Base-by-base conservation (phyloP, 2,329 filamentous ascomycete genomes). In the Harringtonia aguacate region DNA sequence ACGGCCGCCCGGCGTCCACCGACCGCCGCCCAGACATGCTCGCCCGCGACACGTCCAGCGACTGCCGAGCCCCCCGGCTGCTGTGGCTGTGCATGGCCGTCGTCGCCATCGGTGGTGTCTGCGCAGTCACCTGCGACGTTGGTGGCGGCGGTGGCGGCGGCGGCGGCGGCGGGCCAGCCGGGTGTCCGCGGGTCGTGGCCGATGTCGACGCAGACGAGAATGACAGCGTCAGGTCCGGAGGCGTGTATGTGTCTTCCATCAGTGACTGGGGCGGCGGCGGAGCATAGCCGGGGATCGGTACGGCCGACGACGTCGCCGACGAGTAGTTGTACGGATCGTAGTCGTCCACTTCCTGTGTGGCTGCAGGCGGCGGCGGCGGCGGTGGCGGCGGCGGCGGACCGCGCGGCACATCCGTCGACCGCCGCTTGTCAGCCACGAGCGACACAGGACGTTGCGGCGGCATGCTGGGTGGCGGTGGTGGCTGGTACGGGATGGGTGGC, bases 1-100 rank as follows among this genome's bases (percentile, higher is more conserved):
- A 83, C 18, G 86, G 81, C 38, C 90, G 78, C 33, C 74, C 63
- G 45, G 84, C 68, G 52, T 98, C 92, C 62, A 85, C 77, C 4
- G 88, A 95, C 33, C 75, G 63, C 37, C 73, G 65, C 14, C 56
- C 61, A n/a, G 59, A 58, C 13, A 70, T 63, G 43, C 43, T 46
- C 31, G 56, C 63, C 47, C 82, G 72, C 30, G 72, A 66, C 13
- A 81, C 64, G 55, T 92, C 86, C 41, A 81, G 55, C 13, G 83
- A 87, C 56, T 77, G 74, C 39, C 79, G 72, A 27, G 61, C 55
- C 27, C 63, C 58, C 51, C 61, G 54, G 55, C 64, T 59, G 37
- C 41, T 43, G 35, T 48, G 45, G 14, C 15, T 21, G 17, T 2
- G 54, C 63, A 53, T 50, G 61, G 50, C 29, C 12, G 17, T 4